Base-by-base conservation (phyloP, 306 rosid species). In the Lupinus albus region DNA sequence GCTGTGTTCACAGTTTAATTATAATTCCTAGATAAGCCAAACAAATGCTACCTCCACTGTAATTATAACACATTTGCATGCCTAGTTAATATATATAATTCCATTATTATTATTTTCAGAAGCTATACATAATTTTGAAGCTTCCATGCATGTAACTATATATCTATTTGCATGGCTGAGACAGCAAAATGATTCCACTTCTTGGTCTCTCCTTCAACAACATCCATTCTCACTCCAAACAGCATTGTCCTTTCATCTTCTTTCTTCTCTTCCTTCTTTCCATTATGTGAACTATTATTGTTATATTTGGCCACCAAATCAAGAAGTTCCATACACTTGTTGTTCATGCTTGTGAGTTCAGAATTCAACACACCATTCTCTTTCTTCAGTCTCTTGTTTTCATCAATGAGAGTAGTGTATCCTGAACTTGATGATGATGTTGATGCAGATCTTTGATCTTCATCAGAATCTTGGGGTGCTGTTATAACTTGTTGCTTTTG, bases 181-280 rank as follows among this genome's bases (percentile, higher is more conserved):
- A 84, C 7, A 92, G 66, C 65, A 87, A 80, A 75, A 89, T 76
- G 74, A 62, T 80, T 80, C 86, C 80, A 8, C 63, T 83, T 83
- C 44, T 87, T 92, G 81, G 87, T 89, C 44, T 86, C 87, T 48
- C 91, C 92, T 25, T 71, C 80, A 79, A 92, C 88, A 28, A 92
- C 89, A 28, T 92, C 95, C 35, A 92, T 48, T 48, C 85, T 87
- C 45, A 92, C 98, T 0, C 98, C 98, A 77, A 92, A 92, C 60
- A 92, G 68, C 87, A 81, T 84, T 58, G 93, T 93, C 75, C 84
- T 84, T n/a, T 77, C 79, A 50, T 83, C 83, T 14, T 60, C 33
- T 2, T 82, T 53, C 6, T 82, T 67, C 21, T 56, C 32, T 8
- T 71, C 39, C 3, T 65, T 14, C 11, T 57, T 52, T 33, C 15